Evolutionary conservation across 2,329 filamentous ascomycete species (phyloP), one percentile per base, ranked within the genome.

Genomic region (Nigrospora osmanthi): DNA sequence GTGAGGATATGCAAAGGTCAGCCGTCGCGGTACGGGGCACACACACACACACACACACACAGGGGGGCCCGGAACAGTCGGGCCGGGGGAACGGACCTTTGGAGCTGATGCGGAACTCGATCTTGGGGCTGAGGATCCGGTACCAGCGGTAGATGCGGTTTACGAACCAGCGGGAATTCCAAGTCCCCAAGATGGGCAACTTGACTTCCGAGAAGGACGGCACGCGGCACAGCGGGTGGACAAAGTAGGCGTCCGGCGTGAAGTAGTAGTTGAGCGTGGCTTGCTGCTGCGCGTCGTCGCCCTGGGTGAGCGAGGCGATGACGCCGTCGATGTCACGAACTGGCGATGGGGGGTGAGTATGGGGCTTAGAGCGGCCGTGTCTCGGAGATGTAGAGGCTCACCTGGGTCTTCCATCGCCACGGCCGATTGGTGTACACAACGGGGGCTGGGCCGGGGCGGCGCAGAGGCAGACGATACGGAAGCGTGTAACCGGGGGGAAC

Each of bases 71-170:
- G 23, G 23, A 28, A 10, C 23, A 3, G 30, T 9, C 14, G 17
- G 17, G n/a, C 6, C 5, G 31, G 33, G 3, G 16, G 9, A 16
- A 58, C 64, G 36, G 58, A 78, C 76, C 70, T 37, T 65, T 63
- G 4, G 73, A 76, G 50, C 88, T 76, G 15, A 95, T 71, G 2
- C 75, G 67, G 12, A 91, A 66, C 37, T 82, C 73, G 52, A 93
- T 86, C 15, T 72, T 69, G 0, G 89, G 89, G 49, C 82, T 88
- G 58, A 95, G 71, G 51, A 91, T 85, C 58, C 89, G 87, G 65
- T 94, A 91, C 86, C 85, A 90, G 35, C 81, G 78, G 58, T 88
- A 94, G 46, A 95, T 83, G 53, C 75, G 72, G 40, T 76, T 67
- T 15, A 94, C 72, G 6, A 87, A 59, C 65, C 73, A 80, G 37